phyloP scores from a whole-genome alignment of 495 filamentous ascomycete species.

The Podospora tetraspora region DNA sequence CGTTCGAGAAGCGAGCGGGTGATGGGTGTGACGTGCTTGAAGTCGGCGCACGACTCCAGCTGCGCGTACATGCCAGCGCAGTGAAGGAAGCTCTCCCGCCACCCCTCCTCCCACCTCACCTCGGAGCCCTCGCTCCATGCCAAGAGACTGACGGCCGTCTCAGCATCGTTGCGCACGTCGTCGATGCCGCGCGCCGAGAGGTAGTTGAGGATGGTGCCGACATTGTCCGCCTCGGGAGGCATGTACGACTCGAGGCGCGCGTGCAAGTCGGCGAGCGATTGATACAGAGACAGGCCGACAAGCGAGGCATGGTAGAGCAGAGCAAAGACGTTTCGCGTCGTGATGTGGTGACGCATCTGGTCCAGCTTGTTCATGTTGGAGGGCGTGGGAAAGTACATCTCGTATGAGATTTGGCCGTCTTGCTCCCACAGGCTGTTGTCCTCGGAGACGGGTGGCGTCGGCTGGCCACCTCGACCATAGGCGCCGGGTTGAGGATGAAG shows the following conservation, averaged over 20 bases:
- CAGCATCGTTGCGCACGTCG: conserved; percentile 59
- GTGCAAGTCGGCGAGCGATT: conserved; percentile 54
- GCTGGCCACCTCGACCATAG: conserved; percentile 30
- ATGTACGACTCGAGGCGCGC: conserved; percentile 51
- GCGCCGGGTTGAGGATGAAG: conserved; percentile 21
- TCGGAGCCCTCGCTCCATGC: conserved; percentile 57
- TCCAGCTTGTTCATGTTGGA: conserved; percentile 41
- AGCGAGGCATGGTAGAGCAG: conserved; percentile 52
- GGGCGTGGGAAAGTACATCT: conserved; percentile 53
- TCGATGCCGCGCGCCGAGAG: conserved; percentile 55
- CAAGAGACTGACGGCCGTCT: conserved; percentile 55
- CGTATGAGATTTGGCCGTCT: conserved; percentile 52
- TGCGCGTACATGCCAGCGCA: conserved; percentile 59
- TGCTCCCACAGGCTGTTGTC: conserved; percentile 36
- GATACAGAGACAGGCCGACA: conserved; percentile 54
- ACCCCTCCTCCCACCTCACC: conserved; percentile 61
- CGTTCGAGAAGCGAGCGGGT: conserved; percentile 60
- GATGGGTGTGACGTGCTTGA: conserved; percentile 51
- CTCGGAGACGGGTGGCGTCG: conserved; percentile 42
- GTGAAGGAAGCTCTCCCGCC: conserved; percentile 63
- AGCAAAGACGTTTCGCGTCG: conserved; percentile 61
- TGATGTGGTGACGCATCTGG: conserved; percentile 49
- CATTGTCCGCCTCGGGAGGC: conserved; percentile 41
- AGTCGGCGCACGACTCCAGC: conserved; percentile 53
- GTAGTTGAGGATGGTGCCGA: conserved; percentile 53